phyloP scores from a whole-genome alignment of 768 basidiomycete species.

The Termitomyces sp. region DNA sequence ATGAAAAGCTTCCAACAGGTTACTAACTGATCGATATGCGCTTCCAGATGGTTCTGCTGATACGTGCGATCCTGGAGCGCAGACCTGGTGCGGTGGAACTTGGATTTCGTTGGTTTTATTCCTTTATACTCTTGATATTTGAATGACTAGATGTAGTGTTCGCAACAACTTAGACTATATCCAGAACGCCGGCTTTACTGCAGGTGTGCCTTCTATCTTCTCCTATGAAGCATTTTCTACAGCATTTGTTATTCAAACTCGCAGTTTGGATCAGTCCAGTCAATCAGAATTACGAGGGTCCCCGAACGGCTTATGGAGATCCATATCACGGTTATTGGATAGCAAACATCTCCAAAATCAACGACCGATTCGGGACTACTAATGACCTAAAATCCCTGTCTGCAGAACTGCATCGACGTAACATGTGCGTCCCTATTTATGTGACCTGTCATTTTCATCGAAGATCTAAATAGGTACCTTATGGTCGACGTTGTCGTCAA shows the following conservation, averaged over 20 bases:
- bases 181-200: constrained; percentile 77
- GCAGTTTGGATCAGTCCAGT: constrained; percentile 83
- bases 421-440: constrained; percentile 46
- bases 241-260: neutral
- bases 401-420: constrained; percentile 57
- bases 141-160: constrained; percentile 33
- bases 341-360: constrained; percentile 56
- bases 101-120: constrained; percentile 52
- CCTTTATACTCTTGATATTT: neutral
- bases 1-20: constrained; percentile 26
- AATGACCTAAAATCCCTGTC: constrained; percentile 62
- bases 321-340: constrained; percentile 88
- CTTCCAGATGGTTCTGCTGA: constrained; percentile 49
- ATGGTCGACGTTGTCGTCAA: constrained; percentile 88
- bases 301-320: constrained; percentile 69
- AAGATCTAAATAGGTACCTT: constrained; percentile 43
- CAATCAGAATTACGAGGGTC: constrained; percentile 71
- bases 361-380: constrained; percentile 58
- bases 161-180: constrained; percentile 81
- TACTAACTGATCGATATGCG: constrained; percentile 76
- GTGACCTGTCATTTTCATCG: neutral
- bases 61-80: constrained; percentile 52
- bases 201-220: constrained; percentile 34
- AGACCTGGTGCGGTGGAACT: constrained; percentile 85
- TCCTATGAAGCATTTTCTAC: neutral